Base-by-base conservation (phyloP, 345 rosid genomes). In the Acer yangbiense region DNA sequence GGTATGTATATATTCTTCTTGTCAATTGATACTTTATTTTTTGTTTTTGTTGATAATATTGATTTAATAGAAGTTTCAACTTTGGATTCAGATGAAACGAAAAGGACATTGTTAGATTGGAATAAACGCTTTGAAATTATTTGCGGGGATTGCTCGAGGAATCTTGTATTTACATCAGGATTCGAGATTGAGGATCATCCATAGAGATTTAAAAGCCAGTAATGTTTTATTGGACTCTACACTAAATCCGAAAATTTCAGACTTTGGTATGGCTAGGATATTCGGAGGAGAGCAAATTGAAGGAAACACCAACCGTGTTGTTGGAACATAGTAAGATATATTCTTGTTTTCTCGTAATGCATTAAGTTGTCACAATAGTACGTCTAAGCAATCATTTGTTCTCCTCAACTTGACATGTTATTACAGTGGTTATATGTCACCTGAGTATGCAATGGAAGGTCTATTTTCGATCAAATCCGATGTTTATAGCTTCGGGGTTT, bases 341-440 rank as follows among this genome's bases (percentile, higher is more conserved):
- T 2, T 68, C 54, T 0, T 44, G 14, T 48, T 27, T 25, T 6
- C 7, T 21, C 6, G 0, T 54, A 16, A 8, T 16, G n/a, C 20
- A 16, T 8, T 18, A 0, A 18, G 16, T 32, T 25, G 21, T 48
- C n/a, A 50, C 43, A 25, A 8, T 2, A n/a, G 25, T 69, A 50
- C 58, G 39, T 35, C 39, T 17, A 54, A 54, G 7, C 23, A 9
- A 60, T 60, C 6, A n/a, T 60, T 20, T 60, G 13, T 60, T n/a
- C 9, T 60, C 25, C 3, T 58, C 5, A 3, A 3, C 35, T 5
- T 32, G 18, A 57, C 27, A 0, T 11, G 25, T 14, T 72, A 23
- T 11, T 58, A 14, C 84, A 89, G 97, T 25, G 93, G 97, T 25
- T 94, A 90, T 25, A 92, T 90, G 95, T 85, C 98, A n/a, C 95